Base-by-base conservation (phyloP, 1,284 basidiomycete genomes). In the Rhodotorula sp. region DNA sequence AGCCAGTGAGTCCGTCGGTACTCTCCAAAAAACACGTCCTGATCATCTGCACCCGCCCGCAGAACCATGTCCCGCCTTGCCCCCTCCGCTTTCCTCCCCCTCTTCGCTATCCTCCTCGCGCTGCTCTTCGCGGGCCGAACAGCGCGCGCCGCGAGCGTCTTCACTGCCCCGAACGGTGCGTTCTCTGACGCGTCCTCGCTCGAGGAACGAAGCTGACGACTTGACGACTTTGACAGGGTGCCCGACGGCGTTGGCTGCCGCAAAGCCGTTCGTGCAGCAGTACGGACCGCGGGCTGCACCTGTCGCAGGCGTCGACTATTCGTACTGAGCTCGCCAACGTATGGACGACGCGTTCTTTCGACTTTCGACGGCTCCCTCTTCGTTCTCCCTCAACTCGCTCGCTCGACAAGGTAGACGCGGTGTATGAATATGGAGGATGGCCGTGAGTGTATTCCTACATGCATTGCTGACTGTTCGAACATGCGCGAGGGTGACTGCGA, bases 311-410 rank as follows among this genome's bases (percentile, higher is more conserved):
- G 48, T 56, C 51, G 67, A 68, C 56, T 67, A 67, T 48, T 9
- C n/a, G 3, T 64, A 64, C 58, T 68, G 46, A 59, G 46, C 22
- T 1, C 2, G 16, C 13, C 26, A 20, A 1, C 7, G 4, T n/a
- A n/a, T 26, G 20, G 15, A 16, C 28, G 26, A 8, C 26, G 26
- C 9, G 8, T 46, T 51, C 13, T 11, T n/a, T 18, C 15, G 16
- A 40, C 37, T 16, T 7, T 10, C n/a, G 18, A 30, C n/a, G 28
- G 51, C 31, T 37, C 31, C 2, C 54, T 6, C 24, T 34, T 16
- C 22, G 15, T 15, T 18, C 16, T 31, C 30, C 28, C 22, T 54
- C 82, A 56, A 83, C 79, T 44, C 40, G 16, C 40, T 44, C 40
- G 40, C 40, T 44, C 40, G 40, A 8, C 13, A 44, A 44, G 40